Conservation (phyloP, 169 alveolate species). For the Cryptosporidium muris region DNA sequence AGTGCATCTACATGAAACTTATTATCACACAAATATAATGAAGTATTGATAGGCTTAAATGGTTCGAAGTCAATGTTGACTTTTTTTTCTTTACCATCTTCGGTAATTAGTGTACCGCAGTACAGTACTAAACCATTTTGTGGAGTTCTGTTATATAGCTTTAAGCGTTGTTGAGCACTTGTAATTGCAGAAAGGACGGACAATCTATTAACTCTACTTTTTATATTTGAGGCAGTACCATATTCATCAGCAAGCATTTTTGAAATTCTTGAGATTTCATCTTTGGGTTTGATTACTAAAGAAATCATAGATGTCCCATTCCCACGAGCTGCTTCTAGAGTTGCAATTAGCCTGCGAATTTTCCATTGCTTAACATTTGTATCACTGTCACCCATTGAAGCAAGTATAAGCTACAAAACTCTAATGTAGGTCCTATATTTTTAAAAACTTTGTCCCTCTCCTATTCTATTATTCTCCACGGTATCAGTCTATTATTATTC, state of each 20-base stretch:
- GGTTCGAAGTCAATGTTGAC: slow-evolving; percentile 97
- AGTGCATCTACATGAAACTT: slow-evolving; percentile 94
- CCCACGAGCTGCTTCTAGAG: slow-evolving; percentile 91
- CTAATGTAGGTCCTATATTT: slow-evolving; percentile 50
- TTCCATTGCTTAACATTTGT: slow-evolving; percentile 92
- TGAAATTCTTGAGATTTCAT: slow-evolving; percentile 91
- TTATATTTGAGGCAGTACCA: slow-evolving; percentile 97
- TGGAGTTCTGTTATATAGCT: slow-evolving; percentile 95
- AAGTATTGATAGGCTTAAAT: slow-evolving; percentile 96
- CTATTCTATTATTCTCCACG: neutral
- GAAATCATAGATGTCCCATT: slow-evolving; percentile 98
- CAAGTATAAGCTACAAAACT: neutral
- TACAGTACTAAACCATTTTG: slow-evolving; percentile 97
- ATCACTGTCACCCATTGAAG: slow-evolving; percentile 77
- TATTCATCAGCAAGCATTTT: slow-evolving; percentile 94
- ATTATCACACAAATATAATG: slow-evolving; percentile 95
- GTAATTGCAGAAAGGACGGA: slow-evolving; percentile 98
- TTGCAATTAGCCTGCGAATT: slow-evolving; percentile 88
- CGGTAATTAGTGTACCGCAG: slow-evolving; percentile 96
- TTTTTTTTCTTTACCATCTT: slow-evolving; percentile 90
- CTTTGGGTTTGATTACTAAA: slow-evolving; percentile 94
- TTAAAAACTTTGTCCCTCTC: neutral
- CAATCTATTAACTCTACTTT: slow-evolving; percentile 95
- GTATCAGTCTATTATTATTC: neutral
- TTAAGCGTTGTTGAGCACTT: slow-evolving; percentile 95